A percentile compares a stretch with the other conserved stretches of the same genome.
These are phyloP conservation scores for Leccinum subgranulosum DNA, from an alignment of 768 basidiomycete genomes.

Conservation along the genomic window DNA sequence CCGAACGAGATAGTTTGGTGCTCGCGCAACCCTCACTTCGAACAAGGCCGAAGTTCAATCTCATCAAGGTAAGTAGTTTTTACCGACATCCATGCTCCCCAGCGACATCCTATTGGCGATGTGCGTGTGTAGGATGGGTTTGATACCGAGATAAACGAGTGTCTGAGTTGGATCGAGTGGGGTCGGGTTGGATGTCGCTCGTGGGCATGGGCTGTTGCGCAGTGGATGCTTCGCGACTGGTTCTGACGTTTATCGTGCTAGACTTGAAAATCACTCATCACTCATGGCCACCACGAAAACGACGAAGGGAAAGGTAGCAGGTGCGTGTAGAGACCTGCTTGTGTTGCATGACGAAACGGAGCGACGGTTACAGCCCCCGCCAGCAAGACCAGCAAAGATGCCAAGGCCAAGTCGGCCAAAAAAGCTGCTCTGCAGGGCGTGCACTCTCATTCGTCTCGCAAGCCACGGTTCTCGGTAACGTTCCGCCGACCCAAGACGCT, in stretches of 20 bases:
- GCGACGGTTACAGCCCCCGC: constrained; percentile 4
- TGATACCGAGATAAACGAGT: neutral
- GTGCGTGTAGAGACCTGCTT: constrained; percentile 30
- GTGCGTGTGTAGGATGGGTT: neutral
- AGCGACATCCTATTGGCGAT: neutral
- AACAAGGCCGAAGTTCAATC: constrained; percentile 22
- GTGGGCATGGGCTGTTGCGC: neutral
- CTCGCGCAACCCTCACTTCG: constrained; percentile 5
- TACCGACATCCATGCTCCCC: neutral
- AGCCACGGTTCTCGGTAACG: constrained; percentile 79
- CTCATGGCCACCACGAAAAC: constrained; percentile 69
- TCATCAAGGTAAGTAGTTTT: constrained; percentile 26
- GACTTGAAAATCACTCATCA: constrained; percentile 6
- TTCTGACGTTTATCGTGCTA: constrained; percentile 9
- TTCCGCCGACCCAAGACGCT: constrained; percentile 98
- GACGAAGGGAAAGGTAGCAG: constrained; percentile 58
- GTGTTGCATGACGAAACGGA: constrained; percentile 19
- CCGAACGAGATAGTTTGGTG: constrained; percentile 11
- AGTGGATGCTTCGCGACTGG: neutral
- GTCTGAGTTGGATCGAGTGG: constrained; percentile 20
- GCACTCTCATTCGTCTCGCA: constrained; percentile 71
- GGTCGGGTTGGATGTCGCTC: constrained; percentile 18
- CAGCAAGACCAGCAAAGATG: constrained; percentile 39
- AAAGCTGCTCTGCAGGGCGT: constrained; percentile 93
- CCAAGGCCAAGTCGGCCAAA: constrained; percentile 92